Conservation (phyloP, 495 filamentous ascomycete species). For the Trichoderma gamsii region DNA sequence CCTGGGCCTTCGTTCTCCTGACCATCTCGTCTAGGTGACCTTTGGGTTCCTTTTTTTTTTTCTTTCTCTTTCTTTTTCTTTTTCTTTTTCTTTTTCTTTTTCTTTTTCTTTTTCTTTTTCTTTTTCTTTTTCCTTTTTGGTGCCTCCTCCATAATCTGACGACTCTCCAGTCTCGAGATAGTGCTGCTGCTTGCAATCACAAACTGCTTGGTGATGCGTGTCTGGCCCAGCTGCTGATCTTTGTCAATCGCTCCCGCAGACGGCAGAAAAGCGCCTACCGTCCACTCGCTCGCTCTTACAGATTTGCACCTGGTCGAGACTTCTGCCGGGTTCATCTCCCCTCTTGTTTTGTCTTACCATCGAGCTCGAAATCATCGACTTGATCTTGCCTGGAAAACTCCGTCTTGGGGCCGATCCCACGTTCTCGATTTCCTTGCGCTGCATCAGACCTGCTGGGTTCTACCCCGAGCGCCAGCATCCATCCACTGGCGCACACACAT, state of each 20-base stretch:
- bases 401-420: neutral
- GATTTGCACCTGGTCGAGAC: neutral
- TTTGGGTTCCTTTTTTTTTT: neutral
- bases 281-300: constrained; percentile 2
- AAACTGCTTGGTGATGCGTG: neutral
- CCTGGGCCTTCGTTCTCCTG: neutral
- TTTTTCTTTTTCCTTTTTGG: neutral
- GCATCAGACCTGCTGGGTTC: neutral
- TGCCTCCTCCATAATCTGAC: neutral
- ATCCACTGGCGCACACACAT: neutral
- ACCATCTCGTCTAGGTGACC: neutral
- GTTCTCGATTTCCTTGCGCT: neutral
- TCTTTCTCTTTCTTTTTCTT: neutral
- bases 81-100: neutral
- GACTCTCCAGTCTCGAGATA: neutral
- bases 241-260: neutral
- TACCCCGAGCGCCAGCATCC: neutral
- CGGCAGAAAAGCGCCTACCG: constrained; percentile 7
- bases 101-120: too few relatives aligned
- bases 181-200: too few relatives aligned
- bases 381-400: neutral
- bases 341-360: neutral
- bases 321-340: neutral
- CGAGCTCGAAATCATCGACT: neutral
- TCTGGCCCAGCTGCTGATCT: neutral